These are phyloP conservation scores for Suillus cothurnatus DNA, from an alignment of 768 basidiomycete species.

Conservation along the genomic window DNA sequence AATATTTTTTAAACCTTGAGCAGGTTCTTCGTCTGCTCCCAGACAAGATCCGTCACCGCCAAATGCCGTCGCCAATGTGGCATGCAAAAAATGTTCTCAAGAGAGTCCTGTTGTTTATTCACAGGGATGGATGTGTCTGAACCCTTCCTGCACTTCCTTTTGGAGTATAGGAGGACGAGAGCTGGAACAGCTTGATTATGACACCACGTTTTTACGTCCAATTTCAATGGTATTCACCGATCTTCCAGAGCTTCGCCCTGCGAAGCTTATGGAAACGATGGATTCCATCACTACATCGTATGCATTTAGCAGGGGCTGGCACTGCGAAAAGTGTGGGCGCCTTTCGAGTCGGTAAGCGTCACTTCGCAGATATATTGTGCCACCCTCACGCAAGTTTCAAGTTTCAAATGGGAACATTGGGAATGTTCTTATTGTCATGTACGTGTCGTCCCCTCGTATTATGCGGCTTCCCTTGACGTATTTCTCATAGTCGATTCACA, in stretches of 20 bases:
- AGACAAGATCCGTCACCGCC: background rate
- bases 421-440: conserved; percentile 68
- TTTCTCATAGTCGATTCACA: conserved; percentile 18
- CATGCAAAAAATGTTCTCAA: conserved; percentile 47
- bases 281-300: conserved; percentile 52
- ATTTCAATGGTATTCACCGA: conserved; percentile 30
- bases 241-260: conserved; percentile 43
- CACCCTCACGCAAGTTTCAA: conserved; percentile 28
- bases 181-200: conserved; percentile 48
- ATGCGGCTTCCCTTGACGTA: conserved; percentile 3
- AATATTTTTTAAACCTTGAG: background rate
- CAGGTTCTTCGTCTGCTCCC: background rate
- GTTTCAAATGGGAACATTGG: conserved; percentile 76
- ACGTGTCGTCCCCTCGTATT: conserved; percentile 12
- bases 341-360: conserved; percentile 66
- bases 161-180: conserved; percentile 42
- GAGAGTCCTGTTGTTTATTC: conserved; percentile 56
- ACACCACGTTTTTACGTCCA: conserved; percentile 47
- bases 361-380: background rate
- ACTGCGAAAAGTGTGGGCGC: conserved; percentile 69
- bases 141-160: conserved; percentile 56
- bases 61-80: background rate
- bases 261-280: conserved; percentile 28
- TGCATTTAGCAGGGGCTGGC: conserved; percentile 65
- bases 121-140: conserved; percentile 64